Evolutionary conservation across 2,329 filamentous ascomycete species (phyloP).

Genomic region (Mycogone perniciosa): DNA sequence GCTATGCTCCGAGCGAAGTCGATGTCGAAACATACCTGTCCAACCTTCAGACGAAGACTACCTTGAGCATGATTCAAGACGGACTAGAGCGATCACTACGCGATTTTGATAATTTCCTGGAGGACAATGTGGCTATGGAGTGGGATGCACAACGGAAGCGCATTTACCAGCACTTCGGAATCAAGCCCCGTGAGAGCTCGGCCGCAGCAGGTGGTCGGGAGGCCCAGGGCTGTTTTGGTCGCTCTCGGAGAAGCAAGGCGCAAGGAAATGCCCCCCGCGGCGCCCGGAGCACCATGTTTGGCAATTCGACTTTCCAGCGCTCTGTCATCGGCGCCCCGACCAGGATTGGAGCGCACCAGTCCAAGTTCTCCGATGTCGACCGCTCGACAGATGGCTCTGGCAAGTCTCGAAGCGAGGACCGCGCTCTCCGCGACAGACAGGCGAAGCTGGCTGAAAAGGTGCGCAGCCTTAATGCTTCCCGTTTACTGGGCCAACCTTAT

Average conservation of each 20-base stretch:
- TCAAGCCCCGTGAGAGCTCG: constrained; percentile 54
- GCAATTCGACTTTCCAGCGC: constrained; percentile 63
- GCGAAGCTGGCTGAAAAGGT: constrained; percentile 73
- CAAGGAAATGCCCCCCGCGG: constrained; percentile 41
- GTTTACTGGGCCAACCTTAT: constrained; percentile 60
- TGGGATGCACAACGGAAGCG: constrained; percentile 90
- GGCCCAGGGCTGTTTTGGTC: constrained; percentile 52
- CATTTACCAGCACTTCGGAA: constrained; percentile 95
- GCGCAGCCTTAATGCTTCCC: constrained; percentile 67
- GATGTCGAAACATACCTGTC: constrained; percentile 75
- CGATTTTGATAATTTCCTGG: constrained; percentile 89
- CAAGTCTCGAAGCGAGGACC: constrained; percentile 54
- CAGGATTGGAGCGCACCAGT: constrained; percentile 56
- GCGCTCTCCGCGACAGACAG: constrained; percentile 78
- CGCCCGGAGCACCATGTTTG: constrained; percentile 46
- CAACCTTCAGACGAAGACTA: constrained; percentile 83
- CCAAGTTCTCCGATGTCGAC: constrained; percentile 64
- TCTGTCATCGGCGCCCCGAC: constrained; percentile 82
- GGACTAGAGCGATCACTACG: constrained; percentile 82
- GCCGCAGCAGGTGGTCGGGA: constrained; percentile 35
- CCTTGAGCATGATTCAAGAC: constrained; percentile 83
- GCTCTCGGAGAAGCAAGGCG: constrained; percentile 47
- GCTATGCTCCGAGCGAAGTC: constrained; percentile 46
- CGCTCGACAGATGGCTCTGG: constrained; percentile 46
- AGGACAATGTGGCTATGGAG: constrained; percentile 90